Percentiles rank a stretch among this genome's conserved stretches.
phyloP scores from a whole-genome alignment of 768 basidiomycete genomes.

The Phallus indusiatus region DNA sequence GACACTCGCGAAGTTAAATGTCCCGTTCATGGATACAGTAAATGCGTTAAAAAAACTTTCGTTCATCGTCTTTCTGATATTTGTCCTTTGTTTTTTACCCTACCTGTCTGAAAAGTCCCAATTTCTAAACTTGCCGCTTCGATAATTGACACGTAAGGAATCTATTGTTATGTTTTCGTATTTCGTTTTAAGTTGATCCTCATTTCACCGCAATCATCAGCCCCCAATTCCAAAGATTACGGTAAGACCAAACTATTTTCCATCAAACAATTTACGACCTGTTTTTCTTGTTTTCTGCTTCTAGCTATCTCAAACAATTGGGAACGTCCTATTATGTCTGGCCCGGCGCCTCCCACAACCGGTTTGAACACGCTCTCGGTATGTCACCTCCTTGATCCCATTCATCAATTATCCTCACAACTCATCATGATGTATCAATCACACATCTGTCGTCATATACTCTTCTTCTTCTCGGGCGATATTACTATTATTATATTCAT shows the following conservation, averaged over 20 bases:
- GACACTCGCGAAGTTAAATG: not conserved
- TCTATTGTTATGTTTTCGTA: not conserved
- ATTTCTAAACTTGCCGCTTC: not conserved
- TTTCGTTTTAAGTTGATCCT: not conserved
- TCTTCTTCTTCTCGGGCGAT: not conserved
- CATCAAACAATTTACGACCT: not conserved
- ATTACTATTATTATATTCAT: not conserved
- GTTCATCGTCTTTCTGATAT: not conserved
- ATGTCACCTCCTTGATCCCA: conserved; percentile 9
- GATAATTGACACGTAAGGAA: conserved; percentile 11
- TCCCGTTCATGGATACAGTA: conserved; percentile 8
- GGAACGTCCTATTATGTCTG: conserved; percentile 70
- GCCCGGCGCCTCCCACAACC: conserved; percentile 69
- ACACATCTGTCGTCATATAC: not conserved
- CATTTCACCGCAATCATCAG: conserved; percentile 23
- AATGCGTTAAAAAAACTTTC: not conserved
- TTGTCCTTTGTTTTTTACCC: not conserved
- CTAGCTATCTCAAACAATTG: conserved; percentile 58
- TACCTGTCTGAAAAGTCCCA: conserved; percentile 1
- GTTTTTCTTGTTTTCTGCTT: not conserved
- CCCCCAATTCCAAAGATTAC: conserved; percentile 67
- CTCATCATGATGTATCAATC: not conserved
- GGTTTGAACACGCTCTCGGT: conserved; percentile 84
- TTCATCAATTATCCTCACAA: not conserved
- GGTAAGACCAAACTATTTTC: conserved; percentile 16